Conservation (phyloP, 495 filamentous ascomycete species). For the Massariosphaeria phaeospora region DNA sequence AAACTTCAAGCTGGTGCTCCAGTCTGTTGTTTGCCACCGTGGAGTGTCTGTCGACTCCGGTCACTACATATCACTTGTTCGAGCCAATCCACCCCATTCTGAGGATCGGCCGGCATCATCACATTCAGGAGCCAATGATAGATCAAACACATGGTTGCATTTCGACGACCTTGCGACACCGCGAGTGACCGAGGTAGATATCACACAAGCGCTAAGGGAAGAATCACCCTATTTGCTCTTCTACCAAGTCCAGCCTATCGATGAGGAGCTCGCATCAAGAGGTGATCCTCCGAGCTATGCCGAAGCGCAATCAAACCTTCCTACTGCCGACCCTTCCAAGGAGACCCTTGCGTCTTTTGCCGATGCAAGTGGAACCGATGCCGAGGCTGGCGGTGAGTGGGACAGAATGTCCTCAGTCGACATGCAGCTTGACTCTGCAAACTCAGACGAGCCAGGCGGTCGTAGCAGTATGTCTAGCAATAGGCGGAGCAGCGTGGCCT, state of each 20-base stretch:
- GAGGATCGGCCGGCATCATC: constrained; percentile 6
- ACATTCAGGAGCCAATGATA: constrained; percentile 43
- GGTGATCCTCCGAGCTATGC: constrained; percentile 48
- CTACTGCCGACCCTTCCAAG: constrained; percentile 50
- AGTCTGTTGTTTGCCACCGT: constrained; percentile 86
- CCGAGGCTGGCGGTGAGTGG: constrained; percentile 13
- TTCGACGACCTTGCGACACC: constrained; percentile 79
- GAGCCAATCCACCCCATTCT: constrained; percentile 47
- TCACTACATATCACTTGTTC: constrained; percentile 81
- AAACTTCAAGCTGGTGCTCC: constrained; percentile 84
- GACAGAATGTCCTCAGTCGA: constrained; percentile 11
- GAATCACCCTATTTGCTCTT: constrained; percentile 93
- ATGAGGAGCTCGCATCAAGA: constrained; percentile 51
- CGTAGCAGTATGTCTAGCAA: constrained; percentile 24
- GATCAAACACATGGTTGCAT: constrained; percentile 66
- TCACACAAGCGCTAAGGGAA: constrained; percentile 67
- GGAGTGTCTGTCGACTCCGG: constrained; percentile 85
- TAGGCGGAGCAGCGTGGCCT: constrained; percentile 21
- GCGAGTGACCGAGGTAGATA: constrained; percentile 70
- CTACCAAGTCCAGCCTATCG: constrained; percentile 87
- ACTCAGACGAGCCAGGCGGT: constrained; percentile 7
- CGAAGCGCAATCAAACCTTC: constrained; percentile 49
- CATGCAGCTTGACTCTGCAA: background rate
- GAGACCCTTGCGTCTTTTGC: constrained; percentile 19
- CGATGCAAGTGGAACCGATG: constrained; percentile 18